Base-by-base conservation (phyloP, 768 basidiomycete species). In the Lactifluus subvellereus region DNA sequence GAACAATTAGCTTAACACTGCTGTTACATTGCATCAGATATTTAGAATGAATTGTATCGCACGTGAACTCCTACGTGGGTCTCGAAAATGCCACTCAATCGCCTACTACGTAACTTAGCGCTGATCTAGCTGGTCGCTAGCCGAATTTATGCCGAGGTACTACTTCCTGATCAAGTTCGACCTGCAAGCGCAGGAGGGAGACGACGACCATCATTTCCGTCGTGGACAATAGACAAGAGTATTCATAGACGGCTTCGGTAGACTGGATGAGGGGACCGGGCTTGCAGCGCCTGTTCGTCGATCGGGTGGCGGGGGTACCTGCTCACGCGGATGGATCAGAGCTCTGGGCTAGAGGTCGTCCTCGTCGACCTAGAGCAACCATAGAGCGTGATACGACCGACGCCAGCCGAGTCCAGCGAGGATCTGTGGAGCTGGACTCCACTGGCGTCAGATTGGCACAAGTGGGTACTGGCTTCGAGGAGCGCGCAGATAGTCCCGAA, bases 201-300 rank as follows among this genome's bases (percentile, higher is more conserved):
- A 35, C 38, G 43, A 58, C 60, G 35, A 62, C 68, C 20, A 38
- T 71, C 16, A 59, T 74, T 3, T 67, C 63, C 13, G 20, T 54
- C 8, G 59, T 72, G 10, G 64, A 67, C 32, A 65, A 56, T 49
- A 35, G 50, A 38, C 33, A 50, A 11, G 43, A 56, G 1, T 22
- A 45, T 27, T 54, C 32, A 59, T 71, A 8, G 32, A 54, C 4
- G 71, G 66, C 4, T 74, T 75, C 63, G 73, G 74, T 2, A 75
- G 75, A 3, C 57, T 76, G 10, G 76, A 72, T 61, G 56, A 66
- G 53, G 71, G 72, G 32, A 63, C 64, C 20, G 65, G 72, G 4
- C 69, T 72, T 3, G 35, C 67, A n/a, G 10, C 57, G 63, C 16
- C 69, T 72, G 3, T 73, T 74, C 55, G 55, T 76, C 43, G 60